phyloP scores from a whole-genome alignment of 805 yeast genomes.

The Candida oleophila region DNA sequence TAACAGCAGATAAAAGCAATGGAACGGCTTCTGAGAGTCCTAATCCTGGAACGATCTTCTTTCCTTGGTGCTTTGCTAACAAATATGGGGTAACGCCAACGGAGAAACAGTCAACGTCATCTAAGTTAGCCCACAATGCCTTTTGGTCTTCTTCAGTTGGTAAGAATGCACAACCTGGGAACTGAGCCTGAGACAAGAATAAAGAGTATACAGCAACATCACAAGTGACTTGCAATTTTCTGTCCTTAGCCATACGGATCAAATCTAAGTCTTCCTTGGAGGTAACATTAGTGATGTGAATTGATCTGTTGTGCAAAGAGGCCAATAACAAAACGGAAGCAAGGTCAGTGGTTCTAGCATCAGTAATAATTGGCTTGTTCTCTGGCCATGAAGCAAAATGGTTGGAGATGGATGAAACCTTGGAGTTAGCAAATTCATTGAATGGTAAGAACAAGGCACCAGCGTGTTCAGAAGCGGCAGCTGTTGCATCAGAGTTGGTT shows the following conservation, averaged over 20 bases:
- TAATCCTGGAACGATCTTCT: constrained; percentile 63
- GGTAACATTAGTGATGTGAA: constrained; percentile 86
- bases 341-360: constrained; percentile 86
- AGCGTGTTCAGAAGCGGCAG: constrained; percentile 61
- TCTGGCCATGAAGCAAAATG: constrained; percentile 85
- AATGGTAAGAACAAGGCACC: constrained; percentile 83
- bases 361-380: constrained; percentile 82
- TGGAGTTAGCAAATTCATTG: constrained; percentile 63
- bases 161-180: constrained; percentile 67
- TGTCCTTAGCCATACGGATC: constrained; percentile 81
- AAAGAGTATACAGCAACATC: constrained; percentile 82
- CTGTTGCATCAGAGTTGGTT: constrained; percentile 59
- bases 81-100: constrained; percentile 77
- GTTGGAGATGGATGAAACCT: constrained; percentile 74
- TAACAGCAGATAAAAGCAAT: constrained; percentile 76
- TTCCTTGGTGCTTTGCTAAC: constrained; percentile 64
- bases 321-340: constrained; percentile 92
- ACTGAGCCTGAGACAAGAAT: constrained; percentile 71
- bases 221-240: constrained; percentile 80
- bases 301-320: constrained; percentile 77
- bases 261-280: constrained; percentile 78
- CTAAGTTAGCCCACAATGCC: constrained; percentile 76
- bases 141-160: constrained; percentile 81
- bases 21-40: constrained; percentile 84
- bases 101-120: constrained; percentile 79